A percentile compares a stretch with the other conserved stretches of the same genome.
Conservation (phyloP, 306 rosid species). For the Dryas drummondii region DNA sequence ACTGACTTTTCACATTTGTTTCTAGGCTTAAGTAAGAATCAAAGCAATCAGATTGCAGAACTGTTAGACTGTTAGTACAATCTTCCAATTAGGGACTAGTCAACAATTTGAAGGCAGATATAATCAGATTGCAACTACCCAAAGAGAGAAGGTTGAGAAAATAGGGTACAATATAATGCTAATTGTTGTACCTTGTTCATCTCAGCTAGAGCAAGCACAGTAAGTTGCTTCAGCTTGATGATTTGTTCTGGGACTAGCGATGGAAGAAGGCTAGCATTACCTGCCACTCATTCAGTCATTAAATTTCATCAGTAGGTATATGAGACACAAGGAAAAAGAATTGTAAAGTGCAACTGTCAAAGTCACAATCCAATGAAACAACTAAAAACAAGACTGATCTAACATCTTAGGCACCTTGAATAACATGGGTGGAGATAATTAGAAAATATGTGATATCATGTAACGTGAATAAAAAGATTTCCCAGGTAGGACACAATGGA, state of each 20-base stretch:
- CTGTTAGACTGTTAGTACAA: neutral
- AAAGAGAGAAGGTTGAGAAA: neutral
- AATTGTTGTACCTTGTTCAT: slow-evolving; percentile 12
- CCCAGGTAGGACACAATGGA: no score
- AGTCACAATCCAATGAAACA: neutral
- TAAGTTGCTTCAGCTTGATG: slow-evolving; percentile 27
- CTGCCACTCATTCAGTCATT: slow-evolving; percentile 5
- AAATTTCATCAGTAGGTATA: neutral
- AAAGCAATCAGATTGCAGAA: neutral
- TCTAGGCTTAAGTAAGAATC: neutral
- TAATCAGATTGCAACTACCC: neutral
- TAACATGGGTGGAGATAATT: neutral
- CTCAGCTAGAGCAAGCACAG: slow-evolving; percentile 27
- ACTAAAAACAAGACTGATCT: neutral
- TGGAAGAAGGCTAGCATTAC: slow-evolving; percentile 24
- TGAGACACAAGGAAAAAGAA: neutral
- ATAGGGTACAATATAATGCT: neutral
- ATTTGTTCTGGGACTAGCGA: slow-evolving; percentile 18
- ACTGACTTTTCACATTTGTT: neutral
- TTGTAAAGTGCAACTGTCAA: neutral
- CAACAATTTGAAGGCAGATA: neutral
- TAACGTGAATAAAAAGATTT: neutral
- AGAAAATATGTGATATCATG: neutral
- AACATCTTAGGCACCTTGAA: neutral
- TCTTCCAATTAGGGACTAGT: neutral